Evolutionary conservation across 495 filamentous ascomycete species (phyloP).

Genomic region (Emericellopsis terricola): DNA sequence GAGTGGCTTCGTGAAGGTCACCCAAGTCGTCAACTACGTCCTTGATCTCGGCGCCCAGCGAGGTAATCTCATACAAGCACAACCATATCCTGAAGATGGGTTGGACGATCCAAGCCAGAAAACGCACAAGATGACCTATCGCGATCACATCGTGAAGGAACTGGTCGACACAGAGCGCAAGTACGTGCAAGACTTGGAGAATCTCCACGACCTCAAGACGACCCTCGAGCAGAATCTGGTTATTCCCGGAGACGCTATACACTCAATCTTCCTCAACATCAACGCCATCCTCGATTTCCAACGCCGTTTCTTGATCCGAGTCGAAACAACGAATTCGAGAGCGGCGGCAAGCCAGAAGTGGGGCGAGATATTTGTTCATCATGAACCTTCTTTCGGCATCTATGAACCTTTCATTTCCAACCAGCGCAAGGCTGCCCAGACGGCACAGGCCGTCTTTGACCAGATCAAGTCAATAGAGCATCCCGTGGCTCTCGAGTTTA

Average conservation of each 20-base stretch:
- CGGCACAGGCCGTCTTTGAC: conserved; percentile 41
- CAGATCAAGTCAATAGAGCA: conserved; percentile 36
- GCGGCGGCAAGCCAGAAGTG: conserved; percentile 69
- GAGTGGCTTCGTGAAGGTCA: conserved; percentile 83
- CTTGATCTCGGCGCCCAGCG: conserved; percentile 66
- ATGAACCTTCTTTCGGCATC: conserved; percentile 64
- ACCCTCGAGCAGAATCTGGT: conserved; percentile 71
- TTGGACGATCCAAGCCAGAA: conserved; percentile 24
- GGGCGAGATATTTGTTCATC: conserved; percentile 65
- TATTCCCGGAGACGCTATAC: conserved; percentile 75
- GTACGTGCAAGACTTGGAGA: conserved; percentile 96
- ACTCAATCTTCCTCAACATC: conserved; percentile 91
- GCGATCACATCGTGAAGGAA: conserved; percentile 77
- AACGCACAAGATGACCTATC: conserved; percentile 48
- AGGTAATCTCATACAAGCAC: conserved; percentile 44
- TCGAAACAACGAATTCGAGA: conserved; percentile 84
- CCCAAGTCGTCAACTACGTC: conserved; percentile 72
- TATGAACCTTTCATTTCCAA: conserved; percentile 97
- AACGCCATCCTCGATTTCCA: conserved; percentile 92
- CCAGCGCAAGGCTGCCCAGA: conserved; percentile 50
- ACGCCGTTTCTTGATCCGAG: conserved; percentile 78
- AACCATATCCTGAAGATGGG: conserved; percentile 20
- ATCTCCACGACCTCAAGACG: conserved; percentile 83
- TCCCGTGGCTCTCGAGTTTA: conserved; percentile 37
- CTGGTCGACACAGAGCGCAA: conserved; percentile 87